A percentile compares a stretch with the other conserved stretches of the same genome.
Conservation (phyloP, 2,329 filamentous ascomycete species). For the Annulohypoxylon truncatum region DNA sequence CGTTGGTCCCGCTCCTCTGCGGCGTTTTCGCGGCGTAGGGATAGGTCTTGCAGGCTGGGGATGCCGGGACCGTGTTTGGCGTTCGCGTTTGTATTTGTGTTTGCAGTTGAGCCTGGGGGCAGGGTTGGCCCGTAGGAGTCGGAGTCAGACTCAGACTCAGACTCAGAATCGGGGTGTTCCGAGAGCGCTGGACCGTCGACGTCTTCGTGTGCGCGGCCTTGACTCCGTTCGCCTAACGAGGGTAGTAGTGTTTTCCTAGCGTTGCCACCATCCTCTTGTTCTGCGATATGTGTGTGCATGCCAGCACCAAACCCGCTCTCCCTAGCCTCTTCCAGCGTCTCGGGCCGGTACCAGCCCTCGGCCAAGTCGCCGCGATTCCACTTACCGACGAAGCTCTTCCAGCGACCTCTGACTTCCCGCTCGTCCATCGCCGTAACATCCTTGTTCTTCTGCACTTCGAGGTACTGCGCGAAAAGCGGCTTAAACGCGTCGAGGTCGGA, state of each 20-base stretch:
- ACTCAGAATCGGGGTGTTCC: slow-evolving; percentile 24
- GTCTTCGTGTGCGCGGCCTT: slow-evolving; percentile 32
- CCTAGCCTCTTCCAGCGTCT: slow-evolving; percentile 63
- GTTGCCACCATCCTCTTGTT: neutral
- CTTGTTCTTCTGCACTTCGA: slow-evolving; percentile 87
- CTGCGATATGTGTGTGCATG: neutral
- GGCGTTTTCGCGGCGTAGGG: slow-evolving; percentile 64
- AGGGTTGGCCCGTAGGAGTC: slow-evolving; percentile 63
- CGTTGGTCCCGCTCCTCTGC: slow-evolving; percentile 61
- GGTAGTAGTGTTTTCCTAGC: neutral
- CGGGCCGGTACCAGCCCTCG: slow-evolving; percentile 93
- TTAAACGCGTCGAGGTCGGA: slow-evolving; percentile 73
- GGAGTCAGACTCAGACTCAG: slow-evolving; percentile 44
- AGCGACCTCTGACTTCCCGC: slow-evolving; percentile 82
- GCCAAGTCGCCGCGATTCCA: slow-evolving; percentile 93
- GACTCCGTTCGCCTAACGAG: neutral
- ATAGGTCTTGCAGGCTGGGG: slow-evolving; percentile 79
- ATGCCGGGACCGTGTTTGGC: slow-evolving; percentile 67
- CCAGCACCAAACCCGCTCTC: slow-evolving; percentile 6
- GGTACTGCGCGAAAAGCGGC: slow-evolving; percentile 83
- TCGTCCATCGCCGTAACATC: slow-evolving; percentile 76
- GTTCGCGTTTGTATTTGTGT: neutral
- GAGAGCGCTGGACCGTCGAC: neutral
- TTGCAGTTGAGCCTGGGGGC: slow-evolving; percentile 47
- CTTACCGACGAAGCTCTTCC: slow-evolving; percentile 92